A percentile compares a stretch with the other conserved stretches of the same genome.
Evolutionary conservation across 2,329 filamentous ascomycete genomes (phyloP).

Genomic region (Fusarium sp.): DNA sequence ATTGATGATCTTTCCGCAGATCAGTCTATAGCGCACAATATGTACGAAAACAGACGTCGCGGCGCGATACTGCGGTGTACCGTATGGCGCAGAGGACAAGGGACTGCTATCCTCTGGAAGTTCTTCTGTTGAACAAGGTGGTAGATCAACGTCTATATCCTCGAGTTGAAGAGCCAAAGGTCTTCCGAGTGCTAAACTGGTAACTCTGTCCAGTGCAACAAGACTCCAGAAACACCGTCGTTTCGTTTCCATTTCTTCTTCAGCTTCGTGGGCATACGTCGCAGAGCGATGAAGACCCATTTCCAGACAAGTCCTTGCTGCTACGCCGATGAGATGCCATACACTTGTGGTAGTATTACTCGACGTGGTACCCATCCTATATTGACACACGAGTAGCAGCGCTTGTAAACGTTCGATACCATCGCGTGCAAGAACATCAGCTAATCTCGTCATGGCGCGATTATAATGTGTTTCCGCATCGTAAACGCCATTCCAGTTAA

Average conservation of each 20-base stretch:
- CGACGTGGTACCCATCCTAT: conserved; percentile 54
- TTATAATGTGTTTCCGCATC: conserved; percentile 57
- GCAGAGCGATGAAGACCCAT: conserved; percentile 55
- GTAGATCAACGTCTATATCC: conserved; percentile 55
- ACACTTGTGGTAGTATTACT: conserved; percentile 54
- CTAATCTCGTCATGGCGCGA: conserved; percentile 52
- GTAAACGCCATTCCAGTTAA: conserved; percentile 57
- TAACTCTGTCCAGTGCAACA: conserved; percentile 53
- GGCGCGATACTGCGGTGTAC: conserved; percentile 41
- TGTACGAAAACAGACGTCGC: conserved; percentile 52
- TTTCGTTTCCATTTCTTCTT: not conserved
- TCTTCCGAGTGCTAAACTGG: conserved; percentile 53
- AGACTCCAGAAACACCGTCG: conserved; percentile 57
- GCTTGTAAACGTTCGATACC: conserved; percentile 55
- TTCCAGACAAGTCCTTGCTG: conserved; percentile 55
- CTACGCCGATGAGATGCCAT: conserved; percentile 58
- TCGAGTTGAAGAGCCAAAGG: conserved; percentile 55
- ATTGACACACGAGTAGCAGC: conserved; percentile 57
- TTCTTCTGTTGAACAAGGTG: conserved; percentile 36
- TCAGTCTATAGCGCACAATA: conserved; percentile 54
- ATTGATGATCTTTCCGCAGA: conserved; percentile 54
- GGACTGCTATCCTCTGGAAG: conserved; percentile 28
- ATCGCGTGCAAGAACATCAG: conserved; percentile 51
- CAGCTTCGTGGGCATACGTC: conserved; percentile 42
- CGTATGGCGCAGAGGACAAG: conserved; percentile 31